Evolutionary conservation across 441 rosid species (phyloP).

Genomic region (Jatropha podagrica): DNA sequence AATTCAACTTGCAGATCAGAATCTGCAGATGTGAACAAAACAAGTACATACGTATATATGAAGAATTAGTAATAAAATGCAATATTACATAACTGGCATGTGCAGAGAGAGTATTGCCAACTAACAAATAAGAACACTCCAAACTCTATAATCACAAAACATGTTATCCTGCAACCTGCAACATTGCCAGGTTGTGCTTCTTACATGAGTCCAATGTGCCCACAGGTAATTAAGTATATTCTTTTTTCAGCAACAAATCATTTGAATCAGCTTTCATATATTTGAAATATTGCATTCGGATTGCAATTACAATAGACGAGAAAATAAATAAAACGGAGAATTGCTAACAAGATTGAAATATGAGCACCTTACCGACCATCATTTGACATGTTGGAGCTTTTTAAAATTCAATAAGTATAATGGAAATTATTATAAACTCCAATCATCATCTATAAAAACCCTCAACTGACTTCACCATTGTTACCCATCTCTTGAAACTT

Average conservation of each 20-base stretch:
- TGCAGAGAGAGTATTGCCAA: constrained; percentile 7
- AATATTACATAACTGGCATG: background rate
- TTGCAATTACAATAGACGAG: too few species aligned
- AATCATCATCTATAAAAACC: too few species aligned
- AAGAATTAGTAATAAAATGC: background rate
- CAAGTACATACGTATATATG: background rate
- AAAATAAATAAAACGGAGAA: too few species aligned
- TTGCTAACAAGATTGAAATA: too few species aligned
- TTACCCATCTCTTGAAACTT: background rate
- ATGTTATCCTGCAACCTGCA: constrained; percentile 4
- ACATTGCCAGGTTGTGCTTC: background rate
- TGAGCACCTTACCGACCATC: too few species aligned
- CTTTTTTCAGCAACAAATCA: too few species aligned
- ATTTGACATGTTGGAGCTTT: too few species aligned
- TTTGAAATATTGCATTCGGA: too few species aligned
- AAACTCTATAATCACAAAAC: constrained; percentile 8
- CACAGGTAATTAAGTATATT: background rate
- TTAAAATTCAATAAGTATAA: background rate
- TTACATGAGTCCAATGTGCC: background rate
- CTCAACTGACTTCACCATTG: too few species aligned
- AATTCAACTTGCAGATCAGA: too few species aligned
- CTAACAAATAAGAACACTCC: background rate
- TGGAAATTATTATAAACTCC: background rate
- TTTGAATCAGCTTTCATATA: too few species aligned
- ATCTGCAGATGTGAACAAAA: too few species aligned